Evolutionary conservation across 352 stramenopile genomes (phyloP), one percentile per base, ranked within the genome.

Genomic region (Aphanomyces invadans): DNA sequence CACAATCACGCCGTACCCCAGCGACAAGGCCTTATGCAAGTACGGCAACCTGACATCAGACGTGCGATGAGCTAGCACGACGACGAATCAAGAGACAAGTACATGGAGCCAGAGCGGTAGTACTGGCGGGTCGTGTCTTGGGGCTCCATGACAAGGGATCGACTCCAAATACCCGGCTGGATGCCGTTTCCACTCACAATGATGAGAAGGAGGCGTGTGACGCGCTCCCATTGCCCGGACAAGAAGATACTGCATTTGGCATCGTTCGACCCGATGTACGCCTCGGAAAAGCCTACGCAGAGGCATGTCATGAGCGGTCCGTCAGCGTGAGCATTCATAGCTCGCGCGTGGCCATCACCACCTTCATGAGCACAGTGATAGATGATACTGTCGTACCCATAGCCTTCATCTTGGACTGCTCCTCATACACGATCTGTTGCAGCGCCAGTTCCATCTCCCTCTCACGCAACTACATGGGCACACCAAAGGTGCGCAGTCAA

Each of bases 391-490:
- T 26, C 49, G n/a, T 33, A 67, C 84, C 84, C 33, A 93, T 64
- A 51, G 89, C 80, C 62, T 85, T 70, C 84, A 93, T 93, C 70
- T 93, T 90, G 49, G 82, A 71, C 77, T 92, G 84, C 67, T 92
- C 84, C 56, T 92, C 81, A 33, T 84, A 77, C 68, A 92, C 84
- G 70, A 92, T 92, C 74, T 89, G 81, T 62, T 86, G 79, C 71
- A 92, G 66, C n/a, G 86, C 76, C 60, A 76, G 73, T 72, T 92
- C 84, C 84, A 92, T 92, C 65, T 78, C 60, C 10, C 60, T 25
- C 21, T 67, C 60, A 26, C 60, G 60, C 45, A 67, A 29, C 60
- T 67, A 67, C 19, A 38, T 4, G n/a, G 33, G 48, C 12, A 52
- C 19, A 57, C 29, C 17, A 1, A 32, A 33, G 7, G 12, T 26